These are phyloP conservation scores for Alopecurus myosuroides DNA, from an alignment of 176 grass and related monocot species.

Conservation along the genomic window DNA sequence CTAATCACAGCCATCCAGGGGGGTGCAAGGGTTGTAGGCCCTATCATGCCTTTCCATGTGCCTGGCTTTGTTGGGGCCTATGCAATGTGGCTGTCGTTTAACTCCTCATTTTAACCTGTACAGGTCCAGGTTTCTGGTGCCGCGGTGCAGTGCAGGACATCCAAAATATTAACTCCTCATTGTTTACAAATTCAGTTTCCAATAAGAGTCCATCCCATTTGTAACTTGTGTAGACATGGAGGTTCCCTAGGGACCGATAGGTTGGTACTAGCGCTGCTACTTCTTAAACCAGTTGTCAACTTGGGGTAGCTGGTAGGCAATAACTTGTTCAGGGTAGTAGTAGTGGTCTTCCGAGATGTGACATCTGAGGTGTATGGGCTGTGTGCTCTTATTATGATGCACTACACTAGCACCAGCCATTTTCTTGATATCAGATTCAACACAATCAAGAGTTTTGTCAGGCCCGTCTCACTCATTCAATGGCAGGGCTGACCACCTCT, in stretches of 20 bases:
- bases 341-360: constrained; percentile 35
- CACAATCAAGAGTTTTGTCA: constrained; percentile 45
- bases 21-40: constrained; percentile 1
- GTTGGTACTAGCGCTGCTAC: not conserved
- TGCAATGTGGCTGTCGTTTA: constrained; percentile 22
- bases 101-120: constrained; percentile 9
- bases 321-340: constrained; percentile 19
- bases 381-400: constrained; percentile 48
- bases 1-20: constrained; percentile 65
- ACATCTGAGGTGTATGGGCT: constrained; percentile 31
- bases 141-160: constrained; percentile 19
- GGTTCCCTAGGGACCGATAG: not conserved
- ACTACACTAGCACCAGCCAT: constrained; percentile 18
- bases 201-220: constrained; percentile 15
- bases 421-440: constrained; percentile 49
- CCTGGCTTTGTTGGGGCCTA: constrained; percentile 31
- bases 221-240: constrained; percentile 23
- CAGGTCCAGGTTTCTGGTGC: constrained; percentile 36
- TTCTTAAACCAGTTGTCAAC: constrained; percentile 28
- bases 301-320: constrained; percentile 35
- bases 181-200: constrained; percentile 21
- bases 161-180: no score
- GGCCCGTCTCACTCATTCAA: constrained; percentile 43
- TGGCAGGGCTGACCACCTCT: constrained; percentile 18
- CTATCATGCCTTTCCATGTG: constrained; percentile 53